These are phyloP conservation scores for Fusarium drepaniforme DNA, from an alignment of 2,329 filamentous ascomycete species.

Conservation along the genomic window DNA sequence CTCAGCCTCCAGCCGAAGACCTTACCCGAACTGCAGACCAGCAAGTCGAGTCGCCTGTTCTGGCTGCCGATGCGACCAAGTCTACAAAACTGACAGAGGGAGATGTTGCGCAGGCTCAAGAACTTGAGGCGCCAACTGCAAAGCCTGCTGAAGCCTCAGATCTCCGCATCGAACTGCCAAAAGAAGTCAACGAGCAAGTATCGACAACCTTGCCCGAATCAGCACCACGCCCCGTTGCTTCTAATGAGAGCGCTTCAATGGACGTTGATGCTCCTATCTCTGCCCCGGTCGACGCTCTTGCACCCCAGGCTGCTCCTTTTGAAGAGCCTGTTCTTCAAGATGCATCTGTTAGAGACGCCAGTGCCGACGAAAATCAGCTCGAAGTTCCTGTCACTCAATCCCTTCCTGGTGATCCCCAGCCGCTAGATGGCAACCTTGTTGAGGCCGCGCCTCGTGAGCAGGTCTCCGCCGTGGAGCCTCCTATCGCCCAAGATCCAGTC, in stretches of 20 bases:
- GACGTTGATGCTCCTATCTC: conserved; percentile 1
- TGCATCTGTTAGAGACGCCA: background rate
- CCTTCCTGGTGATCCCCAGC: background rate
- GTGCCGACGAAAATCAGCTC: background rate
- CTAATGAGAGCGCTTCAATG: background rate
- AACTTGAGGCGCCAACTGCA: background rate
- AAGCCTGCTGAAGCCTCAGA: background rate
- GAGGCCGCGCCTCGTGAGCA: background rate
- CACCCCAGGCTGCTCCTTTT: background rate
- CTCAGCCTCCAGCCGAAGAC: background rate
- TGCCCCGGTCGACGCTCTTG: background rate
- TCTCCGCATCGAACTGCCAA: background rate
- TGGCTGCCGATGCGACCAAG: background rate
- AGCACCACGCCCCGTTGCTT: background rate
- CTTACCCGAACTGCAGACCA: background rate
- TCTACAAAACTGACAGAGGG: background rate
- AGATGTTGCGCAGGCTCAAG: background rate
- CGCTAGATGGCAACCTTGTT: background rate
- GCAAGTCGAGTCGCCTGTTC: background rate
- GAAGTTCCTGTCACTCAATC: background rate
- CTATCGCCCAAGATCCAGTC: background rate
- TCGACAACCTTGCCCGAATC: background rate
- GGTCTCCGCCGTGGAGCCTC: background rate
- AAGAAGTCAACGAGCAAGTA: background rate
- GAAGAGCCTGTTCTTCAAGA: background rate